Percentiles rank a stretch among this genome's conserved stretches.
phyloP scores from a whole-genome alignment of 257 asterid species.

The Solanum pinnatisectum region DNA sequence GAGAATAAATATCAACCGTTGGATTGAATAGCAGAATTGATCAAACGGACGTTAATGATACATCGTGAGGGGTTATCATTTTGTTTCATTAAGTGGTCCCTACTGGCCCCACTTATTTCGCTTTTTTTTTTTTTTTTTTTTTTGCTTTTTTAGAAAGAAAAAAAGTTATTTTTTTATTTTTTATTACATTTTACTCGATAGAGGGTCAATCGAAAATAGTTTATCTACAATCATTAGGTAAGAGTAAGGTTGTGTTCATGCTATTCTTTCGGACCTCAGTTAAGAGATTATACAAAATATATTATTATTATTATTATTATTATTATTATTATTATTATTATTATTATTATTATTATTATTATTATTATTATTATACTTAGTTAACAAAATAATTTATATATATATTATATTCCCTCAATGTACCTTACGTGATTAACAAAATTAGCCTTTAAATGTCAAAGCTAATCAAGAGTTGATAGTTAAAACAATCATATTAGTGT shows the following conservation, averaged over 20 bases:
- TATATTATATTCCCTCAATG: neutral
- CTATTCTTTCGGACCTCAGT: neutral
- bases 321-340: neutral
- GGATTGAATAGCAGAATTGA: slow-evolving; percentile 8
- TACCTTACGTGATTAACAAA: neutral
- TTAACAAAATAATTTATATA: neutral
- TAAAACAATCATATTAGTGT: neutral
- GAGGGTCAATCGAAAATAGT: neutral
- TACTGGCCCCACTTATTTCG: neutral
- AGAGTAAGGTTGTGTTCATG: neutral
- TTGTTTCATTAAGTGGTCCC: neutral
- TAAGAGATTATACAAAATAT: neutral
- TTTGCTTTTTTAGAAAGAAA: neutral
- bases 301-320: neutral
- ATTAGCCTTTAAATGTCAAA: neutral
- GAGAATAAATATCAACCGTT: slow-evolving; percentile 7
- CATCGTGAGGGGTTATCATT: slow-evolving; percentile 11
- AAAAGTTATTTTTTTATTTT: neutral
- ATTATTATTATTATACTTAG: neutral
- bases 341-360: neutral
- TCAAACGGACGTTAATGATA: slow-evolving; percentile 11
- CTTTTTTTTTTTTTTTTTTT: neutral
- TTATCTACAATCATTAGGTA: neutral
- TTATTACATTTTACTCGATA: too few species aligned
- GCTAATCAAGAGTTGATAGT: neutral